A percentile compares a stretch with the other conserved stretches of the same genome.
These are phyloP conservation scores for Macrolepiota dolichaula DNA, from an alignment of 768 basidiomycete species.

Conservation along the genomic window DNA sequence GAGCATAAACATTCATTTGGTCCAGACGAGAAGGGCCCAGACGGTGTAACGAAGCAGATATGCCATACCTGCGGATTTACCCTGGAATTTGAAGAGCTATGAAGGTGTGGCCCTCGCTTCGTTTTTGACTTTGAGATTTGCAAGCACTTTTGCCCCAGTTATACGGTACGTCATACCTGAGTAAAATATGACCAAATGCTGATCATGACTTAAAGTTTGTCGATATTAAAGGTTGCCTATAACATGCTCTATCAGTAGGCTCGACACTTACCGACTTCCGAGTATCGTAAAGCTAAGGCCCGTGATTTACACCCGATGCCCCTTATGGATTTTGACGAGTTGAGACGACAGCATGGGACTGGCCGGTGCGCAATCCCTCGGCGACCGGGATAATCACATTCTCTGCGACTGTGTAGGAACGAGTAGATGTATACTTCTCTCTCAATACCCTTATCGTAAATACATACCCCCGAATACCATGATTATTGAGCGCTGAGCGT, in stretches of 20 bases:
- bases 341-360: background rate
- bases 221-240: background rate
- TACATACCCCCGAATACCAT: background rate
- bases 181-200: background rate
- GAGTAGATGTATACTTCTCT: background rate
- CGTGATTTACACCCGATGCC: background rate
- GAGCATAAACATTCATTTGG: constrained; percentile 89
- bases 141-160: background rate
- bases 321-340: background rate
- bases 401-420: background rate
- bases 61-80: constrained; percentile 92
- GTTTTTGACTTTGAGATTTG: background rate
- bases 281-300: background rate
- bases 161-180: background rate
- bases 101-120: constrained; percentile 36
- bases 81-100: constrained; percentile 74
- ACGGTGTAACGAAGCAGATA: constrained; percentile 63
- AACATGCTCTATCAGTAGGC: background rate
- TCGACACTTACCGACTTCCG: background rate
- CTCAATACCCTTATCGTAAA: background rate
- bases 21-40: constrained; percentile 44
- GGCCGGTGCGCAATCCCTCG: background rate
- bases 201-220: background rate
- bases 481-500: background rate
- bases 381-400: background rate